A percentile compares a stretch with the other conserved stretches of the same genome.
Evolutionary conservation across 805 yeast species (phyloP).

Genomic region (Candida coquimbonensis): DNA sequence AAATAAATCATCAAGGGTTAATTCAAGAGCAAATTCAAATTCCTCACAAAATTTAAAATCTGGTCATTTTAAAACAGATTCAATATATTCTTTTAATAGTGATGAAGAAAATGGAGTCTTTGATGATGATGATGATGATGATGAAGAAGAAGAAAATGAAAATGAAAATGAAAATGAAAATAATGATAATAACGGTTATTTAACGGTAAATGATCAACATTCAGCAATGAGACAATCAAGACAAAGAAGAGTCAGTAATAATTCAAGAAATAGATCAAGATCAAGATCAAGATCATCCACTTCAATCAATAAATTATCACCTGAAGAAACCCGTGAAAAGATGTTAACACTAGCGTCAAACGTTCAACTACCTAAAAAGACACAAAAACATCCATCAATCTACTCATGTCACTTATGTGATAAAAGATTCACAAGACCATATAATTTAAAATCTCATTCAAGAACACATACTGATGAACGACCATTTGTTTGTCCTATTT

Average conservation of each 20-base stretch:
- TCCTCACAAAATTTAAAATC: slow-evolving; percentile 20
- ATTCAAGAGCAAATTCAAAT: slow-evolving; percentile 24
- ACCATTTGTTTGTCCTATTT: slow-evolving; percentile 64
- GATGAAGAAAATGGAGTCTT: slow-evolving; percentile 1
- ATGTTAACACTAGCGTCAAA: slow-evolving; percentile 63
- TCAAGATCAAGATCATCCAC: slow-evolving; percentile 13
- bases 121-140: not conserved
- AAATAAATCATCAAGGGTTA: slow-evolving; percentile 24
- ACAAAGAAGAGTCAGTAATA: slow-evolving; percentile 34
- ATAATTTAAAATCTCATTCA: slow-evolving; percentile 84
- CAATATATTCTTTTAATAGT: not conserved
- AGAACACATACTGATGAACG: slow-evolving; percentile 86
- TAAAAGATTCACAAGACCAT: slow-evolving; percentile 85
- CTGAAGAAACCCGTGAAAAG: slow-evolving; percentile 35
- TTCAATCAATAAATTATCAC: slow-evolving; percentile 1
- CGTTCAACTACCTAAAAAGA: slow-evolving; percentile 42
- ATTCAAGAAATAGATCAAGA: slow-evolving; percentile 28
- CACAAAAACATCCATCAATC: slow-evolving; percentile 66
- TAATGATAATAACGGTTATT: not conserved
- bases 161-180: not conserved
- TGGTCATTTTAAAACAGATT: slow-evolving; percentile 10
- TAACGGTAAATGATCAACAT: slow-evolving; percentile 7
- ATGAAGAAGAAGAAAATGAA: too few relatives aligned
- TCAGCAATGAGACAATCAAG: slow-evolving; percentile 17
- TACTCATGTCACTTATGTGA: slow-evolving; percentile 80